A percentile compares a stretch with the other conserved stretches of the same genome.
These are phyloP conservation scores for Starmerella vaccinii DNA, from an alignment of 805 yeast genomes.

Conservation along the genomic window DNA sequence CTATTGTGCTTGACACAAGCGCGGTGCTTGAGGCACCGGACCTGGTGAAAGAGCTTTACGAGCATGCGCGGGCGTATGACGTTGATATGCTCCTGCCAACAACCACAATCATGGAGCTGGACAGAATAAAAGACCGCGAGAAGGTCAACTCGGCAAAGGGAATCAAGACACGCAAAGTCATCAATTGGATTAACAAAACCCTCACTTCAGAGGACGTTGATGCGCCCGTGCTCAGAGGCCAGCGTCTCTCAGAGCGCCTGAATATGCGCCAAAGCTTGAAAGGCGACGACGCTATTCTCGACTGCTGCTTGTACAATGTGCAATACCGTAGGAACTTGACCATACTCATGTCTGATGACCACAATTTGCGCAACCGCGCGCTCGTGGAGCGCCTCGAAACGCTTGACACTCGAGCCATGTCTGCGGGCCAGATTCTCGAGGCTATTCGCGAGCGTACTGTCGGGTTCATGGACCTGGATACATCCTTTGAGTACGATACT, in stretches of 20 bases:
- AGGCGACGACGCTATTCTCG: conserved; percentile 17
- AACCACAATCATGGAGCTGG: conserved; percentile 15
- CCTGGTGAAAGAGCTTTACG: conserved; percentile 3
- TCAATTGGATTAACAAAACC: conserved; percentile 14
- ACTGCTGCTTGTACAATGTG: conserved; percentile 20
- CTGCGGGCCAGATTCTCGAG: conserved; percentile 2
- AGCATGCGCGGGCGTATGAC: neutral
- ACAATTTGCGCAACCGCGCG: conserved; percentile 15
- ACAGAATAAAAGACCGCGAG: conserved; percentile 18
- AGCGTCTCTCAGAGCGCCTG: conserved; percentile 8
- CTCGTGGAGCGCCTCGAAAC: conserved; percentile 14
- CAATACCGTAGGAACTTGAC: conserved; percentile 1
- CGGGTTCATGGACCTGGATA: conserved; percentile 12
- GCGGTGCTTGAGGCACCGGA: conserved; percentile 9
- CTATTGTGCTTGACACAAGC: conserved; percentile 20
- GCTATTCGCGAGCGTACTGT: neutral
- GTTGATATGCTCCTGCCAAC: conserved; percentile 16
- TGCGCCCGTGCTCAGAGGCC: conserved; percentile 17
- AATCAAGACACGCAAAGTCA: conserved; percentile 14
- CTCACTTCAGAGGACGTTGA: conserved; percentile 8
- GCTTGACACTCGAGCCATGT: neutral
- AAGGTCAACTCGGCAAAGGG: neutral
- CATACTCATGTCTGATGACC: conserved; percentile 16
- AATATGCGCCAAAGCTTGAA: no score
- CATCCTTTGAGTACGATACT: neutral